A percentile compares a stretch with the other conserved stretches of the same genome.
These are phyloP conservation scores for Peniophora sp. DNA, from an alignment of 1,284 basidiomycete genomes.

Conservation along the genomic window DNA sequence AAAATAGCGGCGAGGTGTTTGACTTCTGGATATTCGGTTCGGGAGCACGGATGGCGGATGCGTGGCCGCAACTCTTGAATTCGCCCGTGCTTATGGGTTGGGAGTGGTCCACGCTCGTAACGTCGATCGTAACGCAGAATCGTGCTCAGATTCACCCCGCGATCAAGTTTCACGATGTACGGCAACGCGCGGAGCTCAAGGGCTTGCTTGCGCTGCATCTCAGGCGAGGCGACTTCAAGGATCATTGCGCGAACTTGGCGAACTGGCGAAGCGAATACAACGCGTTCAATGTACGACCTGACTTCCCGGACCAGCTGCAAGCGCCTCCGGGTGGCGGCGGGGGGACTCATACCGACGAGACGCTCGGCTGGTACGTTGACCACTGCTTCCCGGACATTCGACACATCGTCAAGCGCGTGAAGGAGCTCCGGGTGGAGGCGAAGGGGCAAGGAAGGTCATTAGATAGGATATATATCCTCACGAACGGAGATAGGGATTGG, in stretches of 20 bases:
- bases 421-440: conserved; percentile 25
- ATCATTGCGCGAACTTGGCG: conserved; percentile 52
- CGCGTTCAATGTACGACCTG: conserved; percentile 49
- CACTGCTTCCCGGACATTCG: conserved; percentile 52
- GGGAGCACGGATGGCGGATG: background rate
- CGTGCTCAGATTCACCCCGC: conserved; percentile 34
- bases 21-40: conserved; percentile 16
- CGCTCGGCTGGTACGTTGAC: conserved; percentile 32
- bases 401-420: conserved; percentile 41
- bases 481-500: conserved; percentile 53
- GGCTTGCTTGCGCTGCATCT: conserved; percentile 37
- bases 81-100: conserved; percentile 48
- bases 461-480: conserved; percentile 47
- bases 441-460: conserved; percentile 16
- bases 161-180: conserved; percentile 15
- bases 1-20: conserved; percentile 33
- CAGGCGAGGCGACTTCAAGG: conserved; percentile 57
- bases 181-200: conserved; percentile 2
- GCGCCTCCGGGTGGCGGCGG: conserved; percentile 15
- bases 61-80: background rate
- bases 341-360: conserved; percentile 12
- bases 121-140: conserved; percentile 41
- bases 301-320: conserved; percentile 42
- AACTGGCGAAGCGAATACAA: conserved; percentile 42
- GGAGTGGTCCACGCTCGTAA: conserved; percentile 54